Percentiles rank a stretch among this genome's conserved stretches.
phyloP scores from a whole-genome alignment of 768 basidiomycete genomes.

The Suillus paluster region DNA sequence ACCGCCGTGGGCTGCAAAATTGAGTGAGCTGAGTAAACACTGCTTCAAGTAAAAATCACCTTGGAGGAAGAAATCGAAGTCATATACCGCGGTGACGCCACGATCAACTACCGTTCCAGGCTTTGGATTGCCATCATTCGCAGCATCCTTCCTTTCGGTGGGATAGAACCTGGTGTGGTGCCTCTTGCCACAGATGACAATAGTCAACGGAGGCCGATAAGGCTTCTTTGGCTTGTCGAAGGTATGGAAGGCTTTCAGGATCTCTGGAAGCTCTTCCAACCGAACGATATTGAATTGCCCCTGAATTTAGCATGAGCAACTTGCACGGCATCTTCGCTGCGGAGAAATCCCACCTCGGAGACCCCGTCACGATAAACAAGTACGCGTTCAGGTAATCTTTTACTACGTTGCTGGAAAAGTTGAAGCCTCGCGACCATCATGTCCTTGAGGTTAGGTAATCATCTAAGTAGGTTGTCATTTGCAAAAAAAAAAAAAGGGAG shows the following conservation, averaged over 20 bases:
- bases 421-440: constrained; percentile 56
- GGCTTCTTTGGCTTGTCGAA: constrained; percentile 38
- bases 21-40: constrained; percentile 6
- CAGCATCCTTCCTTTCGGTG: constrained; percentile 46
- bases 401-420: constrained; percentile 42
- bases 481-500: constrained; percentile 9
- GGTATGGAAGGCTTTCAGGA: constrained; percentile 45
- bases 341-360: constrained; percentile 58
- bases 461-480: constrained; percentile 34
- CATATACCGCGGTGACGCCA: constrained; percentile 57
- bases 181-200: constrained; percentile 61
- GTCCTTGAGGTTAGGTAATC: constrained; percentile 48
- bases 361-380: constrained; percentile 78
- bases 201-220: constrained; percentile 53
- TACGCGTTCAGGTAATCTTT: constrained; percentile 46
- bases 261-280: constrained; percentile 47
- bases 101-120: constrained; percentile 60
- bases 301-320: constrained; percentile 28
- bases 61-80: constrained; percentile 61
- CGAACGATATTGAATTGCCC: constrained; percentile 55
- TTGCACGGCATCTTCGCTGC: neutral
- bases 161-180: constrained; percentile 64
- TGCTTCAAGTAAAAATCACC: constrained; percentile 28
- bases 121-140: constrained; percentile 51
- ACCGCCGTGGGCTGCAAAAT: constrained; percentile 43